These are phyloP conservation scores for Clavariopsis aquatica DNA, from an alignment of 495 filamentous ascomycete genomes.

Conservation along the genomic window DNA sequence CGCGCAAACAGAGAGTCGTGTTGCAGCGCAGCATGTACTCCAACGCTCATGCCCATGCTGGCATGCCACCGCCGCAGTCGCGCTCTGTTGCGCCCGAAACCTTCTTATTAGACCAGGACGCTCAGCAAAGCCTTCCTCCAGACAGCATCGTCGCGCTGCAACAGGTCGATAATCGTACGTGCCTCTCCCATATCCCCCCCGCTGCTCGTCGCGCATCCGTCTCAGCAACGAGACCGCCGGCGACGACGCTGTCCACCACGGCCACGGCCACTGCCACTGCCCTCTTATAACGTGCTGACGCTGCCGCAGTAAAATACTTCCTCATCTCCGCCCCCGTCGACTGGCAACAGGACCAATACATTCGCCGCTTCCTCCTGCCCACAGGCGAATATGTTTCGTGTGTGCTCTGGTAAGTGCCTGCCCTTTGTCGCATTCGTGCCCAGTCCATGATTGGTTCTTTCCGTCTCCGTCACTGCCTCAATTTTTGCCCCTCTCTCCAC, in stretches of 20 bases:
- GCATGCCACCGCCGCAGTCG: slow-evolving; percentile 72
- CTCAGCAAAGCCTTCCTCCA: slow-evolving; percentile 91
- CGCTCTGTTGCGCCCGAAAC: slow-evolving; percentile 70
- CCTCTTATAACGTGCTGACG: slow-evolving; percentile 7
- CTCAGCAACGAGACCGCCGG: too few species aligned
- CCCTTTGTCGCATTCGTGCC: not conserved
- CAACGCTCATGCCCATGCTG: slow-evolving; percentile 41
- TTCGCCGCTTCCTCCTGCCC: slow-evolving; percentile 89
- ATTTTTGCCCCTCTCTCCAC: too few species aligned
- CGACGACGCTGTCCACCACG: too few species aligned
- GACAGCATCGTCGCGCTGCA: slow-evolving; percentile 97
- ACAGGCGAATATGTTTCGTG: slow-evolving; percentile 99
- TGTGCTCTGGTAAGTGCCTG: slow-evolving; percentile 75
- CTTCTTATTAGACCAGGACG: slow-evolving; percentile 95
- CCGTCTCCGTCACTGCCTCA: too few species aligned
- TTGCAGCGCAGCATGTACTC: slow-evolving; percentile 47
- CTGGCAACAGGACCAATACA: slow-evolving; percentile 96
- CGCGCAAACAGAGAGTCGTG: slow-evolving; percentile 29
- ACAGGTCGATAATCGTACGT: slow-evolving; percentile 97
- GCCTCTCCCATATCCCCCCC: slow-evolving; percentile 10
- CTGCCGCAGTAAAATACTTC: slow-evolving; percentile 89
- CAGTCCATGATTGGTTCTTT: too few species aligned
- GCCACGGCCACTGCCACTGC: slow-evolving; percentile 27
- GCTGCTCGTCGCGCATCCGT: slow-evolving; percentile 28
- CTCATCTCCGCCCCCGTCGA: slow-evolving; percentile 97